Evolutionary conservation across 495 filamentous ascomycete species (phyloP).

Genomic region (Aspergillus ostianus): DNA sequence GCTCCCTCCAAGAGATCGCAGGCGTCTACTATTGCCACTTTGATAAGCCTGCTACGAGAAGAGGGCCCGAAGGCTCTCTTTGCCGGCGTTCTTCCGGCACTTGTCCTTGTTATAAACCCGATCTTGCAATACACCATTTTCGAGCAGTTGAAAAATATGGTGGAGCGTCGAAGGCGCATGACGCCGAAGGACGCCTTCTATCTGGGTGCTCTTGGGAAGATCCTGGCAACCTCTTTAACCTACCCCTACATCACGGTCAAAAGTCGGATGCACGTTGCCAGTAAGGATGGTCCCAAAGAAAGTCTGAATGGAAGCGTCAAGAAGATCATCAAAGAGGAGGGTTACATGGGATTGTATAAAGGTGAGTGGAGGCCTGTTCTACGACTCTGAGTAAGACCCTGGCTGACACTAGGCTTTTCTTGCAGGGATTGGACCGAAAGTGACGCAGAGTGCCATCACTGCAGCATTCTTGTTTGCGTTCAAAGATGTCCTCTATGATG

Average conservation of each 20-base stretch:
- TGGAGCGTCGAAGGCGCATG: constrained; percentile 65
- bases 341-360: constrained; percentile 86
- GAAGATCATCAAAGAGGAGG: constrained; percentile 81
- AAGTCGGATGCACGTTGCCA: constrained; percentile 91
- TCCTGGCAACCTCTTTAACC: constrained; percentile 88
- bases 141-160: constrained; percentile 85
- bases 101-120: constrained; percentile 94
- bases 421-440: constrained; percentile 86
- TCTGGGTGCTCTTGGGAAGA: constrained; percentile 88
- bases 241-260: constrained; percentile 99
- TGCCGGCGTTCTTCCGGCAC: constrained; percentile 85
- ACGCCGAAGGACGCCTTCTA: constrained; percentile 87
- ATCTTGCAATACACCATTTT: constrained; percentile 99
- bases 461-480: constrained; percentile 97
- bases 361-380: constrained; percentile 48
- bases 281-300: constrained; percentile 61
- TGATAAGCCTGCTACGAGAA: constrained; percentile 69
- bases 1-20: constrained; percentile 42
- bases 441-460: constrained; percentile 93
- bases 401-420: constrained; percentile 15
- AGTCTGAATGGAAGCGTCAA: constrained; percentile 71
- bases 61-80: constrained; percentile 86
- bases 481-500: constrained; percentile 81
- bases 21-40: constrained; percentile 73
- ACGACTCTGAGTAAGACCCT: not conserved